Base-by-base conservation (phyloP, 2,329 filamentous ascomycete species). In the Cordyceps cateniannulata region DNA sequence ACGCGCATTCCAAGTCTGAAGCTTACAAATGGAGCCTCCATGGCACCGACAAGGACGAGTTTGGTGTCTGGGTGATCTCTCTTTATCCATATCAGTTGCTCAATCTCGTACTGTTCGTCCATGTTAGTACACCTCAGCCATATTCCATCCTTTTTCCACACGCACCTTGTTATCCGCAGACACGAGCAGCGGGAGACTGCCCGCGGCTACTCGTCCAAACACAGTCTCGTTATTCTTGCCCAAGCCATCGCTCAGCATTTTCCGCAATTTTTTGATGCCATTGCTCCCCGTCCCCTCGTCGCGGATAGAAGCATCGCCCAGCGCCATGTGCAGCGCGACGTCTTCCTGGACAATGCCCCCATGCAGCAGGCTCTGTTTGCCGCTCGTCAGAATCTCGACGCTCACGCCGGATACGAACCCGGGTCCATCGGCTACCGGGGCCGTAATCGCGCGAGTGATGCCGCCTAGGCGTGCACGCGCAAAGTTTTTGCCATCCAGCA, bases 281-380 rank as follows among this genome's bases (percentile, higher is more conserved):
- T 51, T 62, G 59, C 66, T 70, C 5, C 66, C 63, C 18, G 65
- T 66, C 6, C 67, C 64, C 6, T 66, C 63, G 40, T 66, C 65
- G 35, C 64, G 69, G 58, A 67, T 75, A 1, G 70, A 69, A 12
- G 63, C 65, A 35, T 74, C 72, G 16, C 74, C 76, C 42, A 79
- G 63, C 18, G 64, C 60, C 60, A 77, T 70, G 66, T 79, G 77
- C 47, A 79, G 62, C 3, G 73, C 77, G 3, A 78, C 75, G 47
- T 79, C 76, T 29, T 73, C 72, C 59, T 72, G 69, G 62, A 76
- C 75, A 29, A 79, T 69, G 0, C 72, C 76, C 3, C 75, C 76
- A 62, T 79, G 66, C 7, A 76, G 65, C n/a, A 76, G 62, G 12
- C 67, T 73, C 18, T 73, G 71, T 45, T 71, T 71, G 22, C 68